Conservation (phyloP, 2,329 filamentous ascomycete genomes). For the Fusarium agapanthi region DNA sequence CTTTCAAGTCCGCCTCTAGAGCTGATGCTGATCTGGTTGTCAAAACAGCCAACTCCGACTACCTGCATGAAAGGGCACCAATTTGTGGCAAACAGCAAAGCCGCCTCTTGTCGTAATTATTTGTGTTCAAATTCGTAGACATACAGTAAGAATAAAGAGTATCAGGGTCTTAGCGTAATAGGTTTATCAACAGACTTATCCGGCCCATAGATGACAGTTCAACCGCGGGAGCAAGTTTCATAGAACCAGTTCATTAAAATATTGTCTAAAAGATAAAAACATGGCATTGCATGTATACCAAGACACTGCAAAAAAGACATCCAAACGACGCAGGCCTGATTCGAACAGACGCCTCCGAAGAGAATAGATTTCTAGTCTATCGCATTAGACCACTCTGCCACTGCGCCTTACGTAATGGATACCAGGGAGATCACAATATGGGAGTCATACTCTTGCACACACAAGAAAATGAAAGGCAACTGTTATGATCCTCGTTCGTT, state of each 20-base stretch:
- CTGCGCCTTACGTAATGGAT: slow-evolving; percentile 1
- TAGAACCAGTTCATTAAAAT: fast-evolving
- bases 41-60: not conserved
- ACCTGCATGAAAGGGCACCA: no score
- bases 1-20: not conserved
- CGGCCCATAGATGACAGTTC: fast-evolving
- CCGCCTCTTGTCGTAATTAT: no score
- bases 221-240: fast-evolving
- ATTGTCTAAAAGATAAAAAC: not conserved
- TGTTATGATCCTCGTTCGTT: no score
- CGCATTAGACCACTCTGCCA: slow-evolving; percentile 7
- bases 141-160: fast-evolving
- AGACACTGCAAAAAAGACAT: not conserved
- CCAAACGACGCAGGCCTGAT: not conserved
- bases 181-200: not conserved
- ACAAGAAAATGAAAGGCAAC: fast-evolving
- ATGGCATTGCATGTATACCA: fast-evolving
- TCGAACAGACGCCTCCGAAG: not conserved
- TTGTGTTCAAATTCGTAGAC: not conserved
- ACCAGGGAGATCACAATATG: fast-evolving
- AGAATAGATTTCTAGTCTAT: slow-evolving; percentile 1
- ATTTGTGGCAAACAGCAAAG: no score
- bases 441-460: fast-evolving
- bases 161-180: fast-evolving
- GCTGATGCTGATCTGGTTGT: not conserved